Evolutionary conservation across 2,329 filamentous ascomycete genomes (phyloP), one percentile per base, ranked within the genome.

Genomic region (Aureobasidium sp.): DNA sequence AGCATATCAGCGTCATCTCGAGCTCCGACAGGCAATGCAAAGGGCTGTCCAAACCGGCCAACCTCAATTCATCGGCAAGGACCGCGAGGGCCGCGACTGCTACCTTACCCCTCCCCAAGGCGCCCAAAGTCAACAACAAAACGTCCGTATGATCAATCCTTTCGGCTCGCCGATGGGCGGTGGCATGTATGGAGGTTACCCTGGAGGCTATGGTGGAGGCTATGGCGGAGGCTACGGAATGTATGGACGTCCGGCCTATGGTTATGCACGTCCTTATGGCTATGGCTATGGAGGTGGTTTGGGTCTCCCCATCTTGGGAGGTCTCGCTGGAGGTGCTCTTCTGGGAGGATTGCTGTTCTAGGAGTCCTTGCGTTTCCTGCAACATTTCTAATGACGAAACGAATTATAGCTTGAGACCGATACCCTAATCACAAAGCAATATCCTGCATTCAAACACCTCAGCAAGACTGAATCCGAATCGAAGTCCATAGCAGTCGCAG

Each of bases 21-120:
- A 74, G 7, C 74, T 82, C 34, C 76, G 83, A 1, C 70, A 76
- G 6, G 82, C 80, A 0, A 80, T 86, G 76, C 68, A 74, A 9
- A 72, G 72, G 15, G 82, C 83, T 0, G 73, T 80, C 64, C 68
- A 80, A 65, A 84, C 82, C 0, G 82, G 82, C 1, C 71, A 83
- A 68, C 82, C 83, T 15, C 82, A 85, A 64, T 74, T 80, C 13
- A 66, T 86, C 0, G 80, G 82, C 41, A 80, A 79, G 65, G 82
- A 86, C 68, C 68, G 69, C 12, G 71, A 82, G 36, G 82, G 83
- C 1, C 75, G 76, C 42, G 80, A 84, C 61, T 74, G 86, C n/a
- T 87, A 82, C 70, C 77, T 86, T 37, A 80, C 84, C 67, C 82
- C 83, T 9, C 82, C 82, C 2, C 71, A 73, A 29, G 76, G 74